Conservation (phyloP, 2,329 filamentous ascomycete species). For the Ilyonectria robusta region DNA sequence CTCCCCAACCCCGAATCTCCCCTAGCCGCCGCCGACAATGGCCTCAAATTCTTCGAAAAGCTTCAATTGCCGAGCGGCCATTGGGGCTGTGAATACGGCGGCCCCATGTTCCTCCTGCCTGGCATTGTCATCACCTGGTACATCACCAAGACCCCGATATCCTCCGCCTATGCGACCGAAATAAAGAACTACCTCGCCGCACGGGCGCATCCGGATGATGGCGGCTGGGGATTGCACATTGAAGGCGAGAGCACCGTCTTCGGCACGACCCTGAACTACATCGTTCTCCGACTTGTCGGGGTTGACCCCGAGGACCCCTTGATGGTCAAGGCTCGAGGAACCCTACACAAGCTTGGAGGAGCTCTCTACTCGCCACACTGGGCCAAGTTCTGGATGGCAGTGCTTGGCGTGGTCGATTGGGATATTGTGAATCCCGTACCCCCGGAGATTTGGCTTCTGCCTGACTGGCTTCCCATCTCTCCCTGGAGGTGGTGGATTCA, state of each 20-base stretch:
- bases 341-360: constrained; percentile 88
- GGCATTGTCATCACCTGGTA: constrained; percentile 90
- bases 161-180: constrained; percentile 83
- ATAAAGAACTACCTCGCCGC: constrained; percentile 94
- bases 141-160: constrained; percentile 88
- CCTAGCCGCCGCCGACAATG: constrained; percentile 85
- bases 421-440: constrained; percentile 95
- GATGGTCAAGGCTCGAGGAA: constrained; percentile 87
- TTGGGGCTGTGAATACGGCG: constrained; percentile 98
- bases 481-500: constrained; percentile 99
- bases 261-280: constrained; percentile 91
- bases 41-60: constrained; percentile 88
- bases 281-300: constrained; percentile 83
- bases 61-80: constrained; percentile 91
- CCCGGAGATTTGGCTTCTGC: constrained; percentile 92
- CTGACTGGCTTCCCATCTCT: constrained; percentile 90
- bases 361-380: constrained; percentile 90
- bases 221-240: constrained; percentile 97
- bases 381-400: constrained; percentile 95
- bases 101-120: constrained; percentile 94
- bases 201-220: constrained; percentile 86
- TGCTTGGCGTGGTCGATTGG: constrained; percentile 88
- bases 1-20: constrained; percentile 80
- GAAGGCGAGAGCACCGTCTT: constrained; percentile 95
- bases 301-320: constrained; percentile 86